Evolutionary conservation across 108 stramenopile species (phyloP), one percentile per base, ranked within the genome.

Genomic region (Pseudonitzschia delicatissima): DNA sequence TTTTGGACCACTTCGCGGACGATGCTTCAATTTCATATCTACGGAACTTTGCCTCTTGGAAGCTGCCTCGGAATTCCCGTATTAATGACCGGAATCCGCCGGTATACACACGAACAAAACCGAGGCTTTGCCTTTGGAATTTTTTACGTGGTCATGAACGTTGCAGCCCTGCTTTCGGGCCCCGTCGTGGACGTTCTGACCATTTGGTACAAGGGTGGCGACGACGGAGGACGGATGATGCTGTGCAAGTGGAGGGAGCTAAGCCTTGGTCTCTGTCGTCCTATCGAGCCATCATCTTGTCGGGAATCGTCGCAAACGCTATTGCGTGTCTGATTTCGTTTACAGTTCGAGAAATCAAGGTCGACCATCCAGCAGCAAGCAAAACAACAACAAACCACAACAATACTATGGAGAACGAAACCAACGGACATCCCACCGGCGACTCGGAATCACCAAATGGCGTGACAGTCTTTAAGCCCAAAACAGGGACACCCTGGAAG

Each of bases 61-160:
- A 81, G 78, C 62, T 87, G 87, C 71, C 58, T 87, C 27, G 87
- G 87, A 32, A 88, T 88, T 48, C 87, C 87, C 3, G 87, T 88
- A 0, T 61, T 88, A 26, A 82, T 77, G 31, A 83, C 81, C 29
- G 87, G 84, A 1, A 75, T 88, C 45, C 82, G 87, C 23, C 57
- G 83, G 58, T 88, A 88, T 61, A 85, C 84, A 2, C 81, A 67
- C 20, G 71, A 73, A 13, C 53, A 68, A 21, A 83, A 83, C 67
- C 74, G 87, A 40, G 87, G 92, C 9, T 93, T 93, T 76, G 89
- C 88, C 8, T 93, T 90, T 70, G 92, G 92, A 13, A 58, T 93
- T 37, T 93, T 87, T 63, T 89, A 89, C 66, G 86, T 87, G 2
- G 68, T 88, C 9, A 89, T 93, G 86, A 93, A 93, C 65, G 49